Evolutionary conservation across 768 basidiomycete genomes (phyloP).

Genomic region (Boletus huronensis): DNA sequence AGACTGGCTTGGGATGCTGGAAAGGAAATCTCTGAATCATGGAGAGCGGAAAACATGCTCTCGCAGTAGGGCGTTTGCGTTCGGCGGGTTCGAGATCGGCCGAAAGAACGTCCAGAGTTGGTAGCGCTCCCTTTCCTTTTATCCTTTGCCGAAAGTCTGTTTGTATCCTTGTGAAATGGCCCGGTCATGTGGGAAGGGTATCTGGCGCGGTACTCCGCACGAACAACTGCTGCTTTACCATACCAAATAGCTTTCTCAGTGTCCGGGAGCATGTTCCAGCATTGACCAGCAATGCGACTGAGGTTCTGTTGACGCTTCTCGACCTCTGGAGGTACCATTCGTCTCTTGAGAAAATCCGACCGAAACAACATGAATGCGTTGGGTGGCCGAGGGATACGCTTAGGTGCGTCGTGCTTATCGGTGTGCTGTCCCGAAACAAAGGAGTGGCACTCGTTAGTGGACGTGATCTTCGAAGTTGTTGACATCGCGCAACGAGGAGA

Average conservation of each 20-base stretch:
- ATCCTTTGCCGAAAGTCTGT: slow-evolving; percentile 13
- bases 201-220: slow-evolving; percentile 27
- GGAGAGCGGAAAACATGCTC: slow-evolving; percentile 12
- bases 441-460: slow-evolving; percentile 3
- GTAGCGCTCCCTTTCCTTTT: slow-evolving; percentile 35
- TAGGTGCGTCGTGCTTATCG: slow-evolving; percentile 3
- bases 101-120: slow-evolving; percentile 34
- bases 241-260: slow-evolving; percentile 38
- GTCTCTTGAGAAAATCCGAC: slow-evolving; percentile 45
- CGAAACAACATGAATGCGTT: slow-evolving; percentile 61
- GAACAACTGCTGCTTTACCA: slow-evolving; percentile 26
- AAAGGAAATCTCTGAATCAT: slow-evolving; percentile 1
- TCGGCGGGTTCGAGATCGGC: slow-evolving; percentile 32
- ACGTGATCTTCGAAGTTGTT: slow-evolving; percentile 1
- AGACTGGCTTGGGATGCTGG: slow-evolving; percentile 1
- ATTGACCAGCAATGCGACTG: slow-evolving; percentile 48
- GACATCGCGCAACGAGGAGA: slow-evolving; percentile 1
- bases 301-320: slow-evolving; percentile 55
- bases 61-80: slow-evolving; percentile 14
- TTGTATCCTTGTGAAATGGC: slow-evolving; percentile 22
- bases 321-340: slow-evolving; percentile 39
- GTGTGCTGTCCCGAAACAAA: not conserved
- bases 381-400: slow-evolving; percentile 45
- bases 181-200: slow-evolving; percentile 31
- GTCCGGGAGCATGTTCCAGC: slow-evolving; percentile 45